Percentiles rank a stretch among this genome's conserved stretches.
These are phyloP conservation scores for Tulasnella sp. DNA, from an alignment of 768 basidiomycete genomes.

Conservation along the genomic window DNA sequence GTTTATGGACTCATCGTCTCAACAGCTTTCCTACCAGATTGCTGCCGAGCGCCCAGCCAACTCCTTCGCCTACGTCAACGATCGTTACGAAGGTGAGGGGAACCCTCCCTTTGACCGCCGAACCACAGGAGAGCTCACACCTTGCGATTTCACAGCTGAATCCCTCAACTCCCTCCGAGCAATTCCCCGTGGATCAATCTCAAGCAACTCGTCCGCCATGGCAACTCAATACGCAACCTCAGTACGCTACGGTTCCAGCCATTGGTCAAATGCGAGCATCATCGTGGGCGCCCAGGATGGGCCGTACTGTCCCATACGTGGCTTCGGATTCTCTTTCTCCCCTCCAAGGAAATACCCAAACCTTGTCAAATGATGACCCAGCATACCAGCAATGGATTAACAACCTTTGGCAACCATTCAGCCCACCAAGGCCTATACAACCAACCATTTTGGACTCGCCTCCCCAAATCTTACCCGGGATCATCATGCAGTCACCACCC, in stretches of 20 bases:
- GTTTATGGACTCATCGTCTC: not conserved
- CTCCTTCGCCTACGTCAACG: not conserved
- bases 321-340: conserved; percentile 5
- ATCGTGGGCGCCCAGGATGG: not conserved
- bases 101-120: not conserved
- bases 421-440: not conserved
- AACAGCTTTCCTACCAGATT: not conserved
- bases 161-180: not conserved
- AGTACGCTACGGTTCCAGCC: not conserved
- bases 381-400: not conserved
- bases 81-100: not conserved
- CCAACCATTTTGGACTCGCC: not conserved
- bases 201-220: not conserved
- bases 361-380: not conserved
- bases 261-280: not conserved
- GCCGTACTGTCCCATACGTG: not conserved
- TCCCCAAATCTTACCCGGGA: not conserved
- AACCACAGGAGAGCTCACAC: not conserved
- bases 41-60: not conserved
- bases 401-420: not conserved
- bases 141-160: not conserved
- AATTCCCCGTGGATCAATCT: not conserved
- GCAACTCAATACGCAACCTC: not conserved
- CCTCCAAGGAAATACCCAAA: not conserved
- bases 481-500: not conserved